Base-by-base conservation (phyloP, 768 basidiomycete genomes). In the Collybia sordida region DNA sequence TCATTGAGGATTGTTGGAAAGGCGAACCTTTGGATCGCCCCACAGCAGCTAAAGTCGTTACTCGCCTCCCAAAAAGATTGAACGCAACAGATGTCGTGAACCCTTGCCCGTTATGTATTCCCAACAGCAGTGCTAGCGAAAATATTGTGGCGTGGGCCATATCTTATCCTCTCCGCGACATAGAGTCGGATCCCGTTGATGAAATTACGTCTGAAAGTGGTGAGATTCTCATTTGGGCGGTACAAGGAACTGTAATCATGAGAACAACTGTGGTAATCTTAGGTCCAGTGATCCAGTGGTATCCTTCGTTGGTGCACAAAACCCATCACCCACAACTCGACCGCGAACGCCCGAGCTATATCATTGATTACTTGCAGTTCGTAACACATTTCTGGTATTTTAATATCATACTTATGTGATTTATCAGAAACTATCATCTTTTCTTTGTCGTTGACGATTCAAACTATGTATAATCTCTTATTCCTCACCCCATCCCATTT, bases 401-500 rank as follows among this genome's bases (percentile, higher is more conserved):
- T 21, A 39, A 23, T 49, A 23, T 31, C 18, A 22, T 39, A 23
- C 38, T 17, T 14, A 31, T 11, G 14, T 6, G 2, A n/a, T 9
- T 46, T 42, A n/a, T n/a, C 37, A 65, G 66, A 17, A 53, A 64
- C 21, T 67, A 62, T 46, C 59, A 59, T 17, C 57, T 67, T 24
- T 44, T 61, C 23, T 64, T 67, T 47, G 48, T 65, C 22, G 53
- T 67, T n/a, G 64, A 67, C 45, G 66, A 67, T 52, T 67, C 66
- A 19, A 54, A 57, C 36, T 67, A 64, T 4, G 66, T 67, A 51
- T n/a, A 1, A 57, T 59, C 6, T 14, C 24, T 28, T 17, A 24
- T 12, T 22, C 14, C n/a, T 18, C 12, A 9, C n/a, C 11, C 14
- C 22, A 14, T 42, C 23, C 19, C 15, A 19, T n/a, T 45, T 22